Evolutionary conservation across 108 stramenopile genomes (phyloP).

Genomic region (Cyclostephanos invisitatus): DNA sequence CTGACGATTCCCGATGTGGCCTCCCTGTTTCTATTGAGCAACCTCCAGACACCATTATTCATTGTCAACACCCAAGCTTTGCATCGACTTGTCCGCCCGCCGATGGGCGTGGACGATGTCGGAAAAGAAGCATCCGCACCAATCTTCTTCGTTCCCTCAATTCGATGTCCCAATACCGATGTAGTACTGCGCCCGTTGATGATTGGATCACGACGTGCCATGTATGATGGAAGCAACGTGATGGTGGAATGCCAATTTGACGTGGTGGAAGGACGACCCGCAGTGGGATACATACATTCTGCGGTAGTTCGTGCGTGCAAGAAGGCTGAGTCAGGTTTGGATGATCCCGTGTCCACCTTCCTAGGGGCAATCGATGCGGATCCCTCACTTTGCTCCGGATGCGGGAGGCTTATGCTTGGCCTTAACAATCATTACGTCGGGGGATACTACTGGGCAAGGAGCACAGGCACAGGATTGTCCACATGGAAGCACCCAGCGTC

Average conservation of each 20-base stretch:
- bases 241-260: conserved; percentile 35
- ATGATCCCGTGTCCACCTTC: conserved; percentile 53
- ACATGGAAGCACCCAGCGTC: conserved; percentile 75
- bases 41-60: conserved; percentile 63
- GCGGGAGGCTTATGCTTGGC: conserved; percentile 58
- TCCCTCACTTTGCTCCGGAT: conserved; percentile 17
- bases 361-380: conserved; percentile 51
- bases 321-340: conserved; percentile 21
- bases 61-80: conserved; percentile 43
- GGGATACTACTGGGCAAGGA: conserved; percentile 79
- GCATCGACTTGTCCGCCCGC: conserved; percentile 29
- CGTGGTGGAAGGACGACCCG: conserved; percentile 32
- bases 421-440: conserved; percentile 83
- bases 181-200: conserved; percentile 32
- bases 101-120: conserved; percentile 33
- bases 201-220: conserved; percentile 31
- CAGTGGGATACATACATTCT: conserved; percentile 48
- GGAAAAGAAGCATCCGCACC: background rate
- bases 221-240: conserved; percentile 4
- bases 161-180: conserved; percentile 21
- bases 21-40: conserved; percentile 49
- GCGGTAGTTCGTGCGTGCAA: conserved; percentile 40
- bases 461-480: conserved; percentile 66
- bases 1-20: background rate
- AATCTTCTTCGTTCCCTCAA: conserved; percentile 20